Conservation (phyloP, 176 grass and related monocot genomes). For the Panicum miliaceum region DNA sequence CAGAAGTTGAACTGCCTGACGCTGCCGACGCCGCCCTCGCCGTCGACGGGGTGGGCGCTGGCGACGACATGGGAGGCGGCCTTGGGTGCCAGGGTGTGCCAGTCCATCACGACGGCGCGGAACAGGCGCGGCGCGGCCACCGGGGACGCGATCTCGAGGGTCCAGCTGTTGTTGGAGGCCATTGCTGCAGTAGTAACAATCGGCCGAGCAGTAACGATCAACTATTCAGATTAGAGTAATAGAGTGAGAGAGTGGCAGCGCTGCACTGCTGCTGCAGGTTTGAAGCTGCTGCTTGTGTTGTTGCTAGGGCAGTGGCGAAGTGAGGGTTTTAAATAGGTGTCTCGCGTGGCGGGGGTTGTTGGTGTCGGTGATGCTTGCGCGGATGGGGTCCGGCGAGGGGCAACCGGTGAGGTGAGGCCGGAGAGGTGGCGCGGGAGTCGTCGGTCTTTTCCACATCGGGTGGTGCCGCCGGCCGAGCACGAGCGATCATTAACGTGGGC, state of each 20-base stretch:
- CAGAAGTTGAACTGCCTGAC: conserved; percentile 90
- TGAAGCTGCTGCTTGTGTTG: not conserved
- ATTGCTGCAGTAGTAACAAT: not conserved
- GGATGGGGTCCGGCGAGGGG: too few relatives aligned
- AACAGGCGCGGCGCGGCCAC: conserved; percentile 67
- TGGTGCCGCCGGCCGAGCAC: not conserved
- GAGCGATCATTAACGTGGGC: not conserved
- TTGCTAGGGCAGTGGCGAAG: too few relatives aligned
- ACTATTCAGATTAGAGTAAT: too few relatives aligned
- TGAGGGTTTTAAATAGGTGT: not conserved
- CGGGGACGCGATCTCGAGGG: conserved; percentile 54
- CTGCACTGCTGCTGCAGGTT: not conserved
- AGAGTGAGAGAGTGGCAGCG: too few relatives aligned
- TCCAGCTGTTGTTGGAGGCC: conserved; percentile 51
- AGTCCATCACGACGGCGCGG: conserved; percentile 71
- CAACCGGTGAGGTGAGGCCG: too few relatives aligned
- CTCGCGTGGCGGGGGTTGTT: too few relatives aligned
- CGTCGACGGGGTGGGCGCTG: conserved; percentile 54
- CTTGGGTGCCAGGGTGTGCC: conserved; percentile 83
- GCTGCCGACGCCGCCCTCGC: conserved; percentile 51
- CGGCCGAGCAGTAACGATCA: too few relatives aligned
- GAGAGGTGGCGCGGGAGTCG: not conserved
- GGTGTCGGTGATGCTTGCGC: too few relatives aligned
- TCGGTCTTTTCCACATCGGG: not conserved
- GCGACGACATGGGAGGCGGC: conserved; percentile 52